Conservation (phyloP, 768 basidiomycete species). For the Auricularia cornea region DNA sequence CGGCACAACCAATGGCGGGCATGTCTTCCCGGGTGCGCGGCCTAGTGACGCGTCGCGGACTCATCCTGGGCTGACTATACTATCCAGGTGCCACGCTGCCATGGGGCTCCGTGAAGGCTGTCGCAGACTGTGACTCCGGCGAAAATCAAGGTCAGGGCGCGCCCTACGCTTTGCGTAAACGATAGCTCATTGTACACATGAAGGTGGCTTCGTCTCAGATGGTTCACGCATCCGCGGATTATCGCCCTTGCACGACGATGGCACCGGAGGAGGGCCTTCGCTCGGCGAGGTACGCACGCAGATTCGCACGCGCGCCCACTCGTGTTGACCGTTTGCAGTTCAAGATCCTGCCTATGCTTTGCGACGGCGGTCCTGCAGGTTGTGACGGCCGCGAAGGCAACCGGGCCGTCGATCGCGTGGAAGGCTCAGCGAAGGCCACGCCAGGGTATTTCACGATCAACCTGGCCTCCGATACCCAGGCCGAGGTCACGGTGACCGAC, state of each 20-base stretch:
- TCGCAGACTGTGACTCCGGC: conserved; percentile 7
- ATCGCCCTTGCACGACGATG: conserved; percentile 12
- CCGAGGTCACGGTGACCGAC: conserved; percentile 12
- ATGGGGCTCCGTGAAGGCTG: conserved; percentile 6
- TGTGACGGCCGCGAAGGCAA: not conserved
- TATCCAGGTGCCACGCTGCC: conserved; percentile 10
- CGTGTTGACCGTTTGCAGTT: no score
- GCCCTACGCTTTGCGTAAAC: no score
- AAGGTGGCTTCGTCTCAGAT: conserved; percentile 10
- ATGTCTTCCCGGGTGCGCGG: conserved; percentile 51
- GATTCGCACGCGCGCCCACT: no score
- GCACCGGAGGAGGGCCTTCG: conserved; percentile 11
- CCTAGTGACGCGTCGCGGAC: not conserved
- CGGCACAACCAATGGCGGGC: conserved; percentile 55
- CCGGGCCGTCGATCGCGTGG: not conserved
- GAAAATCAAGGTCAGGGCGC: conserved; percentile 12
- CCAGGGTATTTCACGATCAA: not conserved
- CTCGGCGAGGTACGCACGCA: conserved; percentile 4
- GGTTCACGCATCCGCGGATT: conserved; percentile 10
- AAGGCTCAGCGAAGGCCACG: not conserved
- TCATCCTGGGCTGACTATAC: not conserved
- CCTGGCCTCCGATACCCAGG: conserved; percentile 4
- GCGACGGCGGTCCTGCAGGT: not conserved
- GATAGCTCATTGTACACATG: no score
- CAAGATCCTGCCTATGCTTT: not conserved